Base-by-base conservation (phyloP, 441 rosid genomes). In the Bocquillonia castaneifolia region DNA sequence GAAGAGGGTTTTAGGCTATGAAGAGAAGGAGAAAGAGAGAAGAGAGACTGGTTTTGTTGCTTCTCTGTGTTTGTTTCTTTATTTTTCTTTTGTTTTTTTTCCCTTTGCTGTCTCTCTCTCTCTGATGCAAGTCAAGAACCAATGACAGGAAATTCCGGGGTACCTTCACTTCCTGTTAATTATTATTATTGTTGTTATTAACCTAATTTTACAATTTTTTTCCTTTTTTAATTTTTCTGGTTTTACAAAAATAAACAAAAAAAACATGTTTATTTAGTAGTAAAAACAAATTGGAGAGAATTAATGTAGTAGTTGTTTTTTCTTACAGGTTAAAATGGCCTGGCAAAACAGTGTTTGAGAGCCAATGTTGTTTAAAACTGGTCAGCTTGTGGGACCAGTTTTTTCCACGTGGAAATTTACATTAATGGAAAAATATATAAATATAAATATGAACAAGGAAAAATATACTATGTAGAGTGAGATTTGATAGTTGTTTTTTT, bases 71-170 rank as follows among this genome's bases (percentile, higher is more conserved):
- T 14, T 12, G 5, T 20, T 37, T 54, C 55, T 53, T 22, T 73
- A 28, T 31, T 32, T 63, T 6, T 42, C 12, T 42, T 6, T 42
- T 42, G 47, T 42, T 42, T 42, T 2, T 0, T 18, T 48, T 48
- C 23, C 9, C 5, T n/a, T 18, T 1, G 1, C 58, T 7, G 37
- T 66, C 59, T 78, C 77, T 73, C 72, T 48, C 76, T 69, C 37
- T 57, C 34, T 18, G 31, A 62, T 68, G 54, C 45, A 67, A 70
- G 71, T 68, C 70, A 56, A n/a, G 74, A 74, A 66, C 40, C 75
- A 83, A 78, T 65, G 66, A 51, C 81, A 78, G 73, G 63, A 82
- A 75, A 76, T 87, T 77, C 80, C 82, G 77, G 70, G 48, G 73
- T 76, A 53, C 81, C 76, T 73, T 74, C 81, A 74, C 66, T 79